Evolutionary conservation across 2,329 filamentous ascomycete genomes (phyloP), one percentile per base, ranked within the genome.

Genomic region (Trichoderma polysporum): DNA sequence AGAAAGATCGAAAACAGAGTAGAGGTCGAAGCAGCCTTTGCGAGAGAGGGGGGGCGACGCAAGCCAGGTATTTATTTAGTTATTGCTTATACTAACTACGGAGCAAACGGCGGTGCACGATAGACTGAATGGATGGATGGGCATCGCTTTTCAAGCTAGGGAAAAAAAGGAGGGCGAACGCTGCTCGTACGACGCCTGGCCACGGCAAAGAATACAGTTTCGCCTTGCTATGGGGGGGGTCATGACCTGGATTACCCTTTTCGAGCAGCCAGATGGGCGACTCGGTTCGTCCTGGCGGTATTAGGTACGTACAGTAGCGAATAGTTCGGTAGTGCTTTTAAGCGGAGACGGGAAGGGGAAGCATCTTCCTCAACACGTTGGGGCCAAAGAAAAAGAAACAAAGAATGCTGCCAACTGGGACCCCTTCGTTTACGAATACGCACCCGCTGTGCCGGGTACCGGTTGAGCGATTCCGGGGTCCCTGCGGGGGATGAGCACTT

Each of bases 351-450:
- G 45, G 19, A 27, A 27, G 19, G 45, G 12, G 9, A 2, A n/a
- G 10, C 19, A 4, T 8, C 4, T 8, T 27, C 25, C 47, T 50
- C 47, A 50, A 50, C 47, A 50, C 19, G 41, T 45, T 17, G 41
- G 39, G 39, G 39, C 39, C 39, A 19, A 3, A 10, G 9, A 1
- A 41, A 9, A 41, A 19, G 4, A 27, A 45, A 19, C 10, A 8
- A 41, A 17, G 15, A 13, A 17, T 39, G 17, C 37, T 29, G 29
- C 45, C 47, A 62, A 31, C 31, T 62, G 47, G 59, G 59, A 41
- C 22, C 59, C 41, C 31, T 45, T 27, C 17, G 12, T 53, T 62
- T 64, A 64, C 60, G 60, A 64, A 64, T 64, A 64, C 60, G 60
- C 60, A 54, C 60, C 60, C 60, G 50, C 19, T 39, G 19, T 45